Evolutionary conservation across 345 rosid genomes (phyloP).

Genomic region (Bruguiera sexangula): DNA sequence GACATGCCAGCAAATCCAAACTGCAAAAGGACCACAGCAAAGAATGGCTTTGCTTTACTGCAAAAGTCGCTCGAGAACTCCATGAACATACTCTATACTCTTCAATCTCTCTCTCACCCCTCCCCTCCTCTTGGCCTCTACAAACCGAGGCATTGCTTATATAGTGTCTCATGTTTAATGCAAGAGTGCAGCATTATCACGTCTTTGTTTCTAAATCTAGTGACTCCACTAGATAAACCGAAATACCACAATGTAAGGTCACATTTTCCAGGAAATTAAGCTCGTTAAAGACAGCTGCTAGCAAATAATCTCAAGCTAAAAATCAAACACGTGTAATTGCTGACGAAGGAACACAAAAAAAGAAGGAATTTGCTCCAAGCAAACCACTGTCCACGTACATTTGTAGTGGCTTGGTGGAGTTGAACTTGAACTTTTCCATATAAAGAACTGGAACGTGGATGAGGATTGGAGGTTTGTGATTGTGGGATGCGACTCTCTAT

Average conservation of each 20-base stretch:
- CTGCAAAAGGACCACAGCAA: slow-evolving; percentile 53
- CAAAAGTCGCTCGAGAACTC: not conserved
- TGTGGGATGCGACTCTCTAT: no score
- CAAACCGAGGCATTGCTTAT: not conserved
- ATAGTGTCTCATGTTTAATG: slow-evolving; percentile 8
- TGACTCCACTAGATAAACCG: slow-evolving; percentile 33
- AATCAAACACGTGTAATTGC: not conserved
- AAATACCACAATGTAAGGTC: not conserved
- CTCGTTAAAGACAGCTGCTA: not conserved
- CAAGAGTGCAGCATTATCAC: slow-evolving; percentile 1
- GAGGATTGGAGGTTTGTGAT: not conserved
- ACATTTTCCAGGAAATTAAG: not conserved
- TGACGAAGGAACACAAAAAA: not conserved
- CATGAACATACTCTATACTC: not conserved
- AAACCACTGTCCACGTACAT: not conserved
- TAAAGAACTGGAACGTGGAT: not conserved
- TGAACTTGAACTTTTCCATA: slow-evolving; percentile 12
- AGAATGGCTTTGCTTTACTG: slow-evolving; percentile 40
- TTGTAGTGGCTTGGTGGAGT: not conserved
- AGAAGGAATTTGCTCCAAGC: not conserved
- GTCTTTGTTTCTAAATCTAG: slow-evolving; percentile 19
- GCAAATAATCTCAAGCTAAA: not conserved
- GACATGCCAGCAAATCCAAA: slow-evolving; percentile 56
- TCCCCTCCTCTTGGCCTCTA: not conserved
- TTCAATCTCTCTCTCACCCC: not conserved